Base-by-base conservation (phyloP, 768 basidiomycete species). In the Fomitopsis pulvina region DNA sequence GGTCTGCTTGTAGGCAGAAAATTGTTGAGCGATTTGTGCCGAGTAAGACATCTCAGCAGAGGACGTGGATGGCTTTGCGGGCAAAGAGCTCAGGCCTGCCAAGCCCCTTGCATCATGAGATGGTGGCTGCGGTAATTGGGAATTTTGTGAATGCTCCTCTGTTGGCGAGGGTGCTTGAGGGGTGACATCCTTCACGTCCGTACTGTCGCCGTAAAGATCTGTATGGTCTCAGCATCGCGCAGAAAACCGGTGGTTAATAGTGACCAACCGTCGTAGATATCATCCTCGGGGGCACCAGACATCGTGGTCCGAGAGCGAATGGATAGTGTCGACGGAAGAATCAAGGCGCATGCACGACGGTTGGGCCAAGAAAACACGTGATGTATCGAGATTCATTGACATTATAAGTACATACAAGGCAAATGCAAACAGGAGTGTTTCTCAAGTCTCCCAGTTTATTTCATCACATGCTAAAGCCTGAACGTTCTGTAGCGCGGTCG, bases 201-300 rank as follows among this genome's bases (percentile, higher is more conserved):
- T 84, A 49, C 76, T 75, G 28, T 70, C 71, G 30, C 74, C 76
- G 61, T 89, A 90, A 34, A 89, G 78, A 63, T 88, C 57, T 49
- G 26, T 8, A 1, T 20, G 44, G 25, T 4, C 24, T 47, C 30
- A 47, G 29, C 25, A 14, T 4, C 3, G 12, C 16, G 41, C 10
- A 21, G 52, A 8, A 40, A 22, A 46, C 1, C n/a, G 41, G n/a
- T 20, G n/a, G 16, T 4, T 38, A 12, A n/a, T 8, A 44, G 2
- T 4, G 10, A 61, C 80, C 50, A 63, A 88, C 91, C 91, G 61
- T 89, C 88, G 61, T 93, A 93, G 45, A 92, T 79, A 67, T 92
- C 91, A 69, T 86, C 85, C 67, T 92, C 87, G 65, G 88, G 83
- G 32, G 57, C 50, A 40, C 43, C 52, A 14, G 57, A 30, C 57